Evolutionary conservation across 768 basidiomycete genomes (phyloP), one percentile per base, ranked within the genome.

Genomic region (Russula emetica): DNA sequence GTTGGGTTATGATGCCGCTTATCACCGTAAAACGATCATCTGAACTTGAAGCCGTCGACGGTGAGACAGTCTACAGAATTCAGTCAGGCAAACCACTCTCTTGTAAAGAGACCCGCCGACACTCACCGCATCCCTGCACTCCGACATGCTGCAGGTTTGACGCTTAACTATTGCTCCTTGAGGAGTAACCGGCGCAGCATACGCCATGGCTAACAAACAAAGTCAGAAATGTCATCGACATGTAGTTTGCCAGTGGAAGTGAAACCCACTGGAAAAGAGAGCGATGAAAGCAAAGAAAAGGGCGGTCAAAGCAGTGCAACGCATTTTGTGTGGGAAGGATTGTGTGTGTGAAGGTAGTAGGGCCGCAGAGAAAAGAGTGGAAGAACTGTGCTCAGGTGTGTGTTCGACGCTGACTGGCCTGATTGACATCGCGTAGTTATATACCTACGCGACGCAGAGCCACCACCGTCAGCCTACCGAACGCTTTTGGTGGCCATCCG

Each of bases 261-360:
- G 22, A 2, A 22, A 55, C 58, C 4, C 28, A 63, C 57, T 24
- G 5, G 30, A 53, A 9, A 63, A 28, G 1, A 63, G 24, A 2
- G 62, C 9, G 1, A 63, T 53, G 26, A 58, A 5, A 1, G 40
- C 18, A 10, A 59, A 6, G 28, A 54, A 53, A 18, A 63, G 32
- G 13, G 20, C 18, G 14, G n/a, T 45, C 3, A 40, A 32, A 3
- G 34, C 8, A 1, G 34, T 6, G 14, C 24, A 30, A 1, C 57
- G 62, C 57, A 63, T 63, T 3, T 32, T 53, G n/a, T 22, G 10
- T n/a, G n/a, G n/a, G 22, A 47, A 36, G 18, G 51, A 22, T 26
- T 40, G 36, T 55, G 38, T 40, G 38, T 38, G 36, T 38, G 34
- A 34, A 5, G 18, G 28, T 50, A 24, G 16, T 18, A 18, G 1